Base-by-base conservation (phyloP, 805 yeast species). In the Lipomyces chichibuensis region DNA sequence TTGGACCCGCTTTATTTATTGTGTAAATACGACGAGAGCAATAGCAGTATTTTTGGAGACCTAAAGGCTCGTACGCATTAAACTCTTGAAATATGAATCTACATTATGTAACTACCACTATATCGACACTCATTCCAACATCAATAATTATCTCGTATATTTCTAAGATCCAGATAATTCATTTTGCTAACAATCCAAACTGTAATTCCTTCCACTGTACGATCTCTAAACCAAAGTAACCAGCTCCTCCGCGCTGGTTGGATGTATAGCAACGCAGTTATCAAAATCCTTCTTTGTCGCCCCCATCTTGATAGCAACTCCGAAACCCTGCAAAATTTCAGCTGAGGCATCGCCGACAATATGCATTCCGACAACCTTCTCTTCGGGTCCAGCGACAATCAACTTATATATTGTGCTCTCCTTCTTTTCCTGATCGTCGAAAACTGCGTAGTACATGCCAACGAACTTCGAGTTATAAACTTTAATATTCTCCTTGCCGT, bases 281-380 rank as follows among this genome's bases (percentile, higher is more conserved):
- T 95, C 99, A 72, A 95, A 95, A 78, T 95, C 98, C 57, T 86
- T 86, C 83, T 95, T 95, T 49, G 99, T 95, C 54, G 99, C 99
- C 43, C 99, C 99, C 99, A 95, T 95, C 82, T 93, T 93, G 71
- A 95, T 82, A 60, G 99, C 99, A 63, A 93, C 99, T 67, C 98
- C 99, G 75, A 95, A 95, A 51, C 99, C 99, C 83, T 95, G 99
- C 74, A 95, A 84, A 66, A 95, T 93, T 80, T 95, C 99, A 39
- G 97, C 87, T 62, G 95, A 87, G 8, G 86, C 80, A 75, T 93
- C 98, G 69, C 99, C 99, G 72, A 93, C 90, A 64, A 95, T 80
- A 79, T 95, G 99, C 73, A 95, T 81, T 35, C 99, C 99, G 69
- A 95, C 96, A 64, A 95, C 97, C 80, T 91, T 93, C 79, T 95